Base-by-base conservation (phyloP, 768 basidiomycete genomes). In the Dendrothele bispora region DNA sequence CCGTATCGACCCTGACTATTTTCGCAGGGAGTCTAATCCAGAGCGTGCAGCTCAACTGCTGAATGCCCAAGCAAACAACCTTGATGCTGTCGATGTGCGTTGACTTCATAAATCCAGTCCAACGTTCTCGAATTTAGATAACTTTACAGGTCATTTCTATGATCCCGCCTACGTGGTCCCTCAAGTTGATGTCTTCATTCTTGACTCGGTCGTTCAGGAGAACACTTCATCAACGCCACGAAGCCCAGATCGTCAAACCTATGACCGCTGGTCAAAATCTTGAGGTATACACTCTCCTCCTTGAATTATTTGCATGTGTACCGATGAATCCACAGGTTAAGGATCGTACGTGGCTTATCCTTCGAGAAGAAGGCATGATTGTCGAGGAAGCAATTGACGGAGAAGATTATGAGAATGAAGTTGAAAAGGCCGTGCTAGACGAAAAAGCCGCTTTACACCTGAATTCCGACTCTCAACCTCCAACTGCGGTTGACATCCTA, bases 241-340 rank as follows among this genome's bases (percentile, higher is more conserved):
- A 93, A 62, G 81, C 80, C 5, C 76, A 81, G 60, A 85, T 95
- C 43, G 63, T 94, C 48, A 95, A 90, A 64, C 81, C 82, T 15
- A 75, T 95, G 48, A 80, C 82, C 53, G 77, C 82, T 7, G 88
- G 85, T 2, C 86, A 94, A 62, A 95, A 95, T 58, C 75, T 91
- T 27, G 80, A 83, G 50, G 84, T 82, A 52, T 18, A 61, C 57
- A 21, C 28, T 42, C 28, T 17, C 34, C 37, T 52, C 14, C 46
- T 41, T 29, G 25, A n/a, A n/a, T n/a, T n/a, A n/a, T n/a, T 20
- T n/a, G 34, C 27, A 17, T 38, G 21, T 18, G 18, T 46, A 17
- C 10, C 27, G 20, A 27, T 22, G 5, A 37, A 20, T 36, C 36
- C 15, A 3, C 47, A 83, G 80, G 74, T 84, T 20, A 75, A 79